These are phyloP conservation scores for Santalum album DNA, from an alignment of 164 flowering plant genomes.

Conservation along the genomic window DNA sequence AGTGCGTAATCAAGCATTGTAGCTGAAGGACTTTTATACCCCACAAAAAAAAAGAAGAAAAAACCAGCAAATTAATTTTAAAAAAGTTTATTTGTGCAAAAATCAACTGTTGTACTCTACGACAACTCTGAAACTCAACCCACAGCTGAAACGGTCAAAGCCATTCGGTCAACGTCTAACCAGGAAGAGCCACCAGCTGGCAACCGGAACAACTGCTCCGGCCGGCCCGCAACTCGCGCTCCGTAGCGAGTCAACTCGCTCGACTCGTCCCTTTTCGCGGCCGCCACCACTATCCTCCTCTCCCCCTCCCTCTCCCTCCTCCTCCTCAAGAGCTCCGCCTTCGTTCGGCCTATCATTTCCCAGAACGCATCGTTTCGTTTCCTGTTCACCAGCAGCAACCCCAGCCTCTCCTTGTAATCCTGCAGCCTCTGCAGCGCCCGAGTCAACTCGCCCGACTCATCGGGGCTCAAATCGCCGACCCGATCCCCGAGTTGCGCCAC, in stretches of 20 bases:
- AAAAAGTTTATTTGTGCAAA: no score
- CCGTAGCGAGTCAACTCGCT: background rate
- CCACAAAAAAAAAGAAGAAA: no score
- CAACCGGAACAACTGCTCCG: background rate
- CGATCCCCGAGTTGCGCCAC: conserved; percentile 37
- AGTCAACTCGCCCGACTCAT: conserved; percentile 40
- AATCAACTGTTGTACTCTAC: no score
- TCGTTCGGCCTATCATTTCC: conserved; percentile 35
- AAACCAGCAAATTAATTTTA: no score
- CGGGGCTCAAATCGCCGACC: conserved; percentile 24
- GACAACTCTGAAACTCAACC: no score
- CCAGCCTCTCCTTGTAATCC: conserved; percentile 34
- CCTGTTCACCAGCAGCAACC: conserved; percentile 21
- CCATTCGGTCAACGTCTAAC: background rate
- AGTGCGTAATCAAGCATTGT: no score
- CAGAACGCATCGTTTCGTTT: conserved; percentile 31
- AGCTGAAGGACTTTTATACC: no score
- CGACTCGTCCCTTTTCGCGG: background rate
- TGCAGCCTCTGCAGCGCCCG: conserved; percentile 38
- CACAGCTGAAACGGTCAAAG: background rate
- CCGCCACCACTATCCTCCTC: background rate
- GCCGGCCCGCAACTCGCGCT: background rate
- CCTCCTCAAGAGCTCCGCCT: conserved; percentile 18
- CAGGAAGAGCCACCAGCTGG: background rate
- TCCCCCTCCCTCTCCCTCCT: conserved; percentile 14